A percentile compares a stretch with the other conserved stretches of the same genome.
Evolutionary conservation across 148 eudicot genomes (phyloP).

Genomic region (Agrostemma githago): DNA sequence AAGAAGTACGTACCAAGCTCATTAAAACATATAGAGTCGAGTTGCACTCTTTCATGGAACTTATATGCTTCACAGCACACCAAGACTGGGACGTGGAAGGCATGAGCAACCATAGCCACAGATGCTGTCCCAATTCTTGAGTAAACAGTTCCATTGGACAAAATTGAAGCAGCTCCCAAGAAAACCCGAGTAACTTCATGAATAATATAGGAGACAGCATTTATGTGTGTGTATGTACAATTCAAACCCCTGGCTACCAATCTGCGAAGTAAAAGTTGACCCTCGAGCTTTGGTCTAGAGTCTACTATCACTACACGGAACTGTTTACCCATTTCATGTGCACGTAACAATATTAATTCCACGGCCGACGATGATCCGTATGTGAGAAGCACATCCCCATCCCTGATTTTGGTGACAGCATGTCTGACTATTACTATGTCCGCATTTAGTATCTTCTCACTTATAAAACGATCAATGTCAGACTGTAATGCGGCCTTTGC

Average conservation of each 20-base stretch:
- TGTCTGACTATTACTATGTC: slow-evolving; percentile 82
- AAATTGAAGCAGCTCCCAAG: slow-evolving; percentile 86
- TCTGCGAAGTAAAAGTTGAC: slow-evolving; percentile 75
- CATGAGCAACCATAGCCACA: slow-evolving; percentile 99
- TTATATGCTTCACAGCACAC: slow-evolving; percentile 98
- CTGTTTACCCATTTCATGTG: slow-evolving; percentile 84
- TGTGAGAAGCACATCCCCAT: slow-evolving; percentile 95
- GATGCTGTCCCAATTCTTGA: slow-evolving; percentile 97
- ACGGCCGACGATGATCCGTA: slow-evolving; percentile 90
- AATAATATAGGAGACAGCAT: slow-evolving; percentile 91
- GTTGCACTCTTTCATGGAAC: slow-evolving; percentile 96
- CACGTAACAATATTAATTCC: slow-evolving; percentile 75
- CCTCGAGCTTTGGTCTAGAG: slow-evolving; percentile 96
- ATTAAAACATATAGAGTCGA: slow-evolving; percentile 95
- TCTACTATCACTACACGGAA: slow-evolving; percentile 88
- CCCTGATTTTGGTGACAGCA: slow-evolving; percentile 96
- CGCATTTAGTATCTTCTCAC: slow-evolving; percentile 84
- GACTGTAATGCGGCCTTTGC: slow-evolving; percentile 67
- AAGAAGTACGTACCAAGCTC: slow-evolving; percentile 77
- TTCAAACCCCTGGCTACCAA: slow-evolving; percentile 80
- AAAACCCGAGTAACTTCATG: slow-evolving; percentile 88
- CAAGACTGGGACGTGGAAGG: slow-evolving; percentile 83
- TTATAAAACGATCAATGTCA: slow-evolving; percentile 72
- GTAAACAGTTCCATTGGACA: slow-evolving; percentile 94
- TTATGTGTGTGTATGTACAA: slow-evolving; percentile 90